phyloP scores from a whole-genome alignment of 106 monocot species.

The Iris macrosiphon region DNA sequence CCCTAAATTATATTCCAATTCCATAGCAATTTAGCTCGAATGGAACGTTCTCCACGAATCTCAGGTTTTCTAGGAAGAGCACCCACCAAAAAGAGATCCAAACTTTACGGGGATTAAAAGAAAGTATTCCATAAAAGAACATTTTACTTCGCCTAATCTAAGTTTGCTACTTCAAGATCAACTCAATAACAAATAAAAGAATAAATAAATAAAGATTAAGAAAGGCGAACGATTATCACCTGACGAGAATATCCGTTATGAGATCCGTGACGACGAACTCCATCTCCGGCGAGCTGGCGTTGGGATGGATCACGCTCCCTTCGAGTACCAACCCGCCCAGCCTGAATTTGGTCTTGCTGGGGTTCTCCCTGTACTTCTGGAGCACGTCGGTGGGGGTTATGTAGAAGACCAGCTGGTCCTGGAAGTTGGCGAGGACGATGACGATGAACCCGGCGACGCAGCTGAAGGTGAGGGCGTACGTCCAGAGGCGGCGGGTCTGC shows the following conservation, averaged over 20 bases:
- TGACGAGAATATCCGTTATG: constrained; percentile 83
- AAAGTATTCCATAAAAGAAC: too few species aligned
- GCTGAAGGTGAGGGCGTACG: constrained; percentile 85
- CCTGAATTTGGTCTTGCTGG: constrained; percentile 66
- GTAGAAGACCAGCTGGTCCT: constrained; percentile 96
- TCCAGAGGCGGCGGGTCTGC: constrained; percentile 90
- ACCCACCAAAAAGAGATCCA: too few species aligned
- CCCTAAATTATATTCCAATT: too few species aligned
- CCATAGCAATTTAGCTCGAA: too few species aligned
- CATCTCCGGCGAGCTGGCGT: constrained; percentile 52
- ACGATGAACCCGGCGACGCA: constrained; percentile 89
- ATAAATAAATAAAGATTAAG: background rate
- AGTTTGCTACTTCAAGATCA: too few species aligned
- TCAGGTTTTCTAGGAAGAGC: too few species aligned
- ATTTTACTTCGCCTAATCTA: too few species aligned
- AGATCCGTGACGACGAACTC: constrained; percentile 99
- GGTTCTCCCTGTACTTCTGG: constrained; percentile 46
- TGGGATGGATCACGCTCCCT: constrained; percentile 71
- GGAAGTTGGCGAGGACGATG: constrained; percentile 88
- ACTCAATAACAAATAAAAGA: background rate
- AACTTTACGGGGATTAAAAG: too few species aligned
- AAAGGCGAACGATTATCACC: constrained; percentile 1
- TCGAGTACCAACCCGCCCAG: constrained; percentile 94
- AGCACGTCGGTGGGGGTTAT: constrained; percentile 88
- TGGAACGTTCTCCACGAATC: too few species aligned